Base-by-base conservation (phyloP, 805 yeast species). In the Lachancea dasiensis region DNA sequence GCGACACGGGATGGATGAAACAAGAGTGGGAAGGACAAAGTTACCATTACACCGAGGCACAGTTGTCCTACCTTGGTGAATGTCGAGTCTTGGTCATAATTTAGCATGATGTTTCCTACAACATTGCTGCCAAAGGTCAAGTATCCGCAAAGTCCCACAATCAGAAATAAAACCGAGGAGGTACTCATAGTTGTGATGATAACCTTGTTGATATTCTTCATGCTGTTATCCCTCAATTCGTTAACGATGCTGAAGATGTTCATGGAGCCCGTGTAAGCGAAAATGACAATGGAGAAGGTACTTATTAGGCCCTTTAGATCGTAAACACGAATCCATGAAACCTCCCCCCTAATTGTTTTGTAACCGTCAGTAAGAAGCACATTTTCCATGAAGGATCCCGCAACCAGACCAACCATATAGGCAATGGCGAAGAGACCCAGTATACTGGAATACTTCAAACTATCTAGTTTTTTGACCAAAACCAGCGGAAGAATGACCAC, bases 221-320 rank as follows among this genome's bases (percentile, higher is more conserved):
- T 61, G 3, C 73, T 61, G 33, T 75, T 72, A 46, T 75, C 70
- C 27, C 72, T 61, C 45, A 82, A 64, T 58, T 84, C 95, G 51
- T 81, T 79, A 51, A 80, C 73, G 36, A 84, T 81, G 7, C 86
- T 78, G 55, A 79, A 81, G 69, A 83, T 75, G 59, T 82, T 84
- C 63, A 84, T 90, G 42, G 82, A 82, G 35, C 92, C 86, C 1
- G 90, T 82, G 58, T 73, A 84, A 1, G 94, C 92, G 60, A 84
- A 80, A 10, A 84, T 79, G 25, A 83, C 72, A 39, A 84, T 79
- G 18, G 85, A 82, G 50, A 84, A 79, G 6, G 86, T 76, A 17
- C 81, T 70, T 41, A 81, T 61, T 6, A 75, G 54, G 1, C 73
- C 71, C 36, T 62, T 63, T 21, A 60, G 43, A 17, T 69, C 67